Evolutionary conservation across 495 filamentous ascomycete species (phyloP).

Genomic region (Cercophora newfieldiana): DNA sequence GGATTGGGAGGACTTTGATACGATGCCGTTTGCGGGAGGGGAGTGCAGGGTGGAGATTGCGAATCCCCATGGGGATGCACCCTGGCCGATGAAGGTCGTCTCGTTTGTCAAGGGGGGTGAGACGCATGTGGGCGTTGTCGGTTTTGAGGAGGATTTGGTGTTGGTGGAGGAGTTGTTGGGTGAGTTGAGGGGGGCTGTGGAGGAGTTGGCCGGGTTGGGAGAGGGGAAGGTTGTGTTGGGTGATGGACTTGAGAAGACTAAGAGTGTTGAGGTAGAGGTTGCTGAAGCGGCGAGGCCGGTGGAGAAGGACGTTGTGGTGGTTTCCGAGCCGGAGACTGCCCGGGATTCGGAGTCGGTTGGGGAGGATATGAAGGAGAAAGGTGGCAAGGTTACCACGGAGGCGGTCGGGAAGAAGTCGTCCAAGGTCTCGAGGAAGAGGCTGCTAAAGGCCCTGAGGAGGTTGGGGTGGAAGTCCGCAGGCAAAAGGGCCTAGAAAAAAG

Average conservation of each 20-base stretch:
- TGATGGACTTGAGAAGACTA: not conserved
- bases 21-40: conserved; percentile 32
- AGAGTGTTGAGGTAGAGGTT: not conserved
- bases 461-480: too few relatives aligned
- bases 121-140: conserved; percentile 2
- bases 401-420: too few relatives aligned
- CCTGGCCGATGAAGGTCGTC: conserved; percentile 9
- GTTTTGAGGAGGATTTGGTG: conserved; percentile 2
- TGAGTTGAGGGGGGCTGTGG: conserved; percentile 8
- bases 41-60: conserved; percentile 13
- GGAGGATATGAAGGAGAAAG: too few relatives aligned
- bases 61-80: conserved; percentile 9
- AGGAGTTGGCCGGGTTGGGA: conserved; percentile 2
- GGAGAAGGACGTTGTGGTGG: too few relatives aligned
- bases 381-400: too few relatives aligned
- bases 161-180: conserved; percentile 2
- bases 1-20: conserved; percentile 46
- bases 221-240: not conserved
- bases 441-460: too few relatives aligned
- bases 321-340: too few relatives aligned
- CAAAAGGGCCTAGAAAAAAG: too few relatives aligned
- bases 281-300: too few relatives aligned
- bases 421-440: too few relatives aligned
- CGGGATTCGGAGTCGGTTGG: too few relatives aligned
- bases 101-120: conserved; percentile 7